Base-by-base conservation (phyloP, 2,329 filamentous ascomycete genomes). In the Sphaceloma murrayae region DNA sequence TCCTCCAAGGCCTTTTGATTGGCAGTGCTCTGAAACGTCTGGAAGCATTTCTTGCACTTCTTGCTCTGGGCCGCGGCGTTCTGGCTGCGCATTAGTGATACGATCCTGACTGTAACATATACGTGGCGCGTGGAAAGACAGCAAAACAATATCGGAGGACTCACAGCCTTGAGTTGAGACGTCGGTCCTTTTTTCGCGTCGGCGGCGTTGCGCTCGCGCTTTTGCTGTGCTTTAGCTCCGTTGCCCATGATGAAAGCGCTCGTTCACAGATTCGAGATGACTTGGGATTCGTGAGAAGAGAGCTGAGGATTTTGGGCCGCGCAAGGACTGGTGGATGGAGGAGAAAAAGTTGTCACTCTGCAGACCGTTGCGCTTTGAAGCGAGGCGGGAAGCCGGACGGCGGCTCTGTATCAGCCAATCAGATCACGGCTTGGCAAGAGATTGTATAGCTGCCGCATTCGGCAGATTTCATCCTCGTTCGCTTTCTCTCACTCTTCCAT, bases 1-100 rank as follows among this genome's bases (percentile, higher is more conserved):
- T 82, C 77, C 48, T 72, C 74, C 50, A 87, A 74, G 50, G 81
- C 36, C 19, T 43, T 29, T 49, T 73, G 77, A 59, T 81, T 80
- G 49, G 80, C 81, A 26, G 83, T 88, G 69, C 81, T 80, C 54
- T 87, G 73, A 68, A 88, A 87, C 21, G 81, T 83, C 54, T 80
- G 75, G 66, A 79, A 82, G 80, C 83, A 88, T 57, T 78, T 70
- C 53, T 75, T 67, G 73, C 83, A 88, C 64, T 85, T 80, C 63
- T 87, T 84, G 58, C 75, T 79, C 69, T 78, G 82, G 48, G 83
- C 82, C 54, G 79, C 70, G 54, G 74, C 70, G 67, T 87, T 87
- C 80, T 84, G 53, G n/a, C n/a, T n/a, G n/a, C 31, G 13, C 9
- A 36, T 7, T 18, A 9, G 9, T 32, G 11, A 11, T 27, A 11